Evolutionary conservation across 2,329 filamentous ascomycete genomes (phyloP), one percentile per base, ranked within the genome.

Genomic region (Elsinoe perseae): DNA sequence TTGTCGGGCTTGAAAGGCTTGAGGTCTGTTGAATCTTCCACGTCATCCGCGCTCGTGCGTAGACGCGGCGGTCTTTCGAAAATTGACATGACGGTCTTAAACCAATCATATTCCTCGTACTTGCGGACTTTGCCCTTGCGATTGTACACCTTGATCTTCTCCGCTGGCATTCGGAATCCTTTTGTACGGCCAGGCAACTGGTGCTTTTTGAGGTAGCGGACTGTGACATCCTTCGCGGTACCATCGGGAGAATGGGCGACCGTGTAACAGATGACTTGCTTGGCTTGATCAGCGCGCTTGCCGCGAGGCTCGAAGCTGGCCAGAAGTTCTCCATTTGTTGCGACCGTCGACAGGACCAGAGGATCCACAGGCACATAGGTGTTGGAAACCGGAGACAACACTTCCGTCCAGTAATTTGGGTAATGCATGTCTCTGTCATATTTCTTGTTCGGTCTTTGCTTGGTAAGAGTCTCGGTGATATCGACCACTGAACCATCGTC

Each of bases 401-500:
- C 86, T 69, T 98, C 93, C 0, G 87, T 86, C 93, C 93, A 98
- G 69, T 97, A 97, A 52, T 87, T 86, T 1, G 93, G 91, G 61
- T 85, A 93, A 2, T 84, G 81, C 25, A 96, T 76, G 62, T 95
- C 90, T 18, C 79, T 77, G 63, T 95, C 89, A 63, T 85, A 87
- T 55, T 78, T 76, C 50, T 65, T 67, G 5, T 63, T 64, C 36
- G 69, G 57, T 34, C 61, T 71, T 61, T 72, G 78, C 52, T 69
- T 71, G 4, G 74, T 70, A 2, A 70, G 70, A 7, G 72, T 60
- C 28, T 75, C 71, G 10, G 75, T 77, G 18, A 85, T 61, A 56
- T 86, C 81, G 6, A 85, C 70, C 1, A 84, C 72, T 0, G 81
- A 81, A 4, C 72, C 78, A 14, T 75, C 72, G 1, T 76, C 71